Evolutionary conservation across 345 rosid species (phyloP), one percentile per base, ranked within the genome.

Genomic region (Adansonia digitata): DNA sequence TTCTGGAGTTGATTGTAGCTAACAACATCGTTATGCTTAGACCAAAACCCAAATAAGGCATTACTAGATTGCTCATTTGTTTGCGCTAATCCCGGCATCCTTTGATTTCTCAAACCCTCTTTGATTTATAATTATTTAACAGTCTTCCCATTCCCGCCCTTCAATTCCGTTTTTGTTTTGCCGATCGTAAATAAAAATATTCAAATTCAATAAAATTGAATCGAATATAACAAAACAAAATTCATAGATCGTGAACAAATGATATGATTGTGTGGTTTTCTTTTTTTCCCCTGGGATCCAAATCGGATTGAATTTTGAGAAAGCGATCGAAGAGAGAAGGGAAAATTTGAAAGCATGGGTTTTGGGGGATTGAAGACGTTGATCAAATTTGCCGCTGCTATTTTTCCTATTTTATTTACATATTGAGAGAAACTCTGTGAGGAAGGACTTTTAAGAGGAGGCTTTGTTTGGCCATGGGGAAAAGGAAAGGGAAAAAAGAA

Each of bases 1-100:
- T 94, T 89, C 74, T 89, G 92, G 55, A 92, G 85, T 81, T 90
- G 97, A 81, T 87, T 86, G 78, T 82, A 94, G 87, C 87, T 75
- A 79, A 94, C 82, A 75, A 85, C 98, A 43, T 85, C 90, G 49
- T 83, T 79, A 24, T 88, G 87, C 51, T 86, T 89, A 57, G 92
- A 89, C 98, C 95, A 90, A 84, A 90, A 85, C 45, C 89, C 89
- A 83, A 81, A 86, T 65, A 88, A 57, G 35, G 81, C 87, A 83
- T 81, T 86, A 78, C 81, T 51, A 78, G 79, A 88, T 76, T 85
- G 89, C 59, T 91, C 93, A 84, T 85, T 84, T 61, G 85, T 82
- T 84, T 82, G 90, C 73, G 92, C 83, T 84, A 91, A 85, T 88
- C 95, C 94, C 24, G 97, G 95, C 95, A 93, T 93, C 81, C 69